Percentiles rank a stretch among this genome's conserved stretches.
Conservation (phyloP, 2,329 filamentous ascomycete species). For the Zymoseptoria crescenta region DNA sequence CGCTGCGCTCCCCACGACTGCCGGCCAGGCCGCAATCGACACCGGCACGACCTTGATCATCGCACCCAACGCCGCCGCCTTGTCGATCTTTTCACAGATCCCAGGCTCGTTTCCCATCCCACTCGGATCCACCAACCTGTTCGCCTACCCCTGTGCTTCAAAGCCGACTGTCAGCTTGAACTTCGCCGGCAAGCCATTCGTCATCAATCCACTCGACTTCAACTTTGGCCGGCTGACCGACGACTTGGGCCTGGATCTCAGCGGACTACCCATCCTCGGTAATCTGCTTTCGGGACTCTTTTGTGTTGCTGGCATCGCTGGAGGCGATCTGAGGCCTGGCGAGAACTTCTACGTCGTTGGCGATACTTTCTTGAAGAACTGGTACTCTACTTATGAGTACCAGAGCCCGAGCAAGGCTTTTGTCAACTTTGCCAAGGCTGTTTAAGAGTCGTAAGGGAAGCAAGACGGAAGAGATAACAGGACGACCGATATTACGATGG, state of each 20-base stretch:
- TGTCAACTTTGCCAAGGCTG: slow-evolving; percentile 20
- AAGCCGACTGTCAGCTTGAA: slow-evolving; percentile 20
- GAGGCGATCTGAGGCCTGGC: slow-evolving; percentile 14
- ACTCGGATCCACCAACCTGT: slow-evolving; percentile 21
- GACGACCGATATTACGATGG: neutral
- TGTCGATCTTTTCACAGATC: slow-evolving; percentile 28
- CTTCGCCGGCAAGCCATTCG: slow-evolving; percentile 23
- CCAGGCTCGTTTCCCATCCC: slow-evolving; percentile 27
- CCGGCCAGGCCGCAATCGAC: slow-evolving; percentile 21
- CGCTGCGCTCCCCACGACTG: slow-evolving; percentile 6
- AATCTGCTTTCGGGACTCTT: slow-evolving; percentile 6
- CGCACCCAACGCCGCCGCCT: slow-evolving; percentile 24
- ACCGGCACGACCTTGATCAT: slow-evolving; percentile 29
- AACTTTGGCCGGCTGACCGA: slow-evolving; percentile 16
- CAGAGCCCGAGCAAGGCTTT: slow-evolving; percentile 10
- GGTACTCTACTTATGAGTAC: slow-evolving; percentile 19
- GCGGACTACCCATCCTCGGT: slow-evolving; percentile 1
- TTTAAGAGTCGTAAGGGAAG: neutral
- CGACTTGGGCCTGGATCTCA: slow-evolving; percentile 10
- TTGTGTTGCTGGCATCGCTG: slow-evolving; percentile 16
- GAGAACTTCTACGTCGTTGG: slow-evolving; percentile 18
- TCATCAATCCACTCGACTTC: slow-evolving; percentile 19
- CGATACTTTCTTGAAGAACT: slow-evolving; percentile 22
- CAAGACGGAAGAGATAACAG: neutral
- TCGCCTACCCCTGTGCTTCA: slow-evolving; percentile 28